Base-by-base conservation (phyloP, 306 rosid genomes). In the Arachis hypogaea region DNA sequence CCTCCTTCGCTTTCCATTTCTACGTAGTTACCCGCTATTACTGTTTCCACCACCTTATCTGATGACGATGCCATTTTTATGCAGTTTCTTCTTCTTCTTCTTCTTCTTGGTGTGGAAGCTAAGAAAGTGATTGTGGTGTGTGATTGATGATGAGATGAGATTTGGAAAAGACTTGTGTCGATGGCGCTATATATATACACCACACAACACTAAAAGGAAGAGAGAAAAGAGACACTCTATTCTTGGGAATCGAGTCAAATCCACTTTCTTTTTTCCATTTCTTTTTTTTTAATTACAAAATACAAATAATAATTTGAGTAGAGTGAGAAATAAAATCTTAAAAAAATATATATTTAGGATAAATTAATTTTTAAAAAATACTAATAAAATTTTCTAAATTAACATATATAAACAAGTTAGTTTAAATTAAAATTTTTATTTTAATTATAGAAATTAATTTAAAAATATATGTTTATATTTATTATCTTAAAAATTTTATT, bases 1-100 rank as follows among this genome's bases (percentile, higher is more conserved):
- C 95, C 96, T 51, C 95, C 96, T 51, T 92, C 97, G 2, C 84
- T 82, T 77, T 94, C 98, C 97, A 94, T 94, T 81, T 94, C 99
- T 6, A 85, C 96, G 73, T 94, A 94, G 77, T 82, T 94, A 45
- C 96, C 99, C 2, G 81, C 97, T 38, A 92, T 86, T 14, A 87
- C 92, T 0, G 89, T 82, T 78, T 94, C 99, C 56, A 77, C 90
- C 18, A 41, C 87, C 84, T 94, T 94, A 7, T 92, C 99, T 0
- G 88, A 73, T 0, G 88, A 87, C 95, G 38, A 33, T 33, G 38
- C 38, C 38, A 49, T 7, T 45, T 72, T 56, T 9, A 59, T 33
- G 7, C 3, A 61, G 44, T 16, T 40, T 5, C 42, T 11, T 11
- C 22, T 65, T 22, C 63, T 65, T 22, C 63, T 65, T 41, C 14